Conservation (phyloP, 306 rosid species). For the Cicer yamashitae region DNA sequence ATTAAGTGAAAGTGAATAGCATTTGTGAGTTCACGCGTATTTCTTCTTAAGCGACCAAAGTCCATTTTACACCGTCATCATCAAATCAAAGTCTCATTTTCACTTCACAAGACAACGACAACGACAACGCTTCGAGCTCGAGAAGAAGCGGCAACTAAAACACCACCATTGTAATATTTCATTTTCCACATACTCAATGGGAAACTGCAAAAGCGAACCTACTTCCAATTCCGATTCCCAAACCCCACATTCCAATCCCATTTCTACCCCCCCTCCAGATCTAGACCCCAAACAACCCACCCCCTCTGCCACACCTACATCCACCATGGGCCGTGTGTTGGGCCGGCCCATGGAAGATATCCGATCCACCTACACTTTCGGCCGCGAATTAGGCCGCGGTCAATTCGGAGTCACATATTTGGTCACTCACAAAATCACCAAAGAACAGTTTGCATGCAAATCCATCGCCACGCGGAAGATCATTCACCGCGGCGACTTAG, state of each 20-base stretch:
- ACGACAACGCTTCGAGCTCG: not conserved
- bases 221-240: constrained; percentile 26
- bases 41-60: not conserved
- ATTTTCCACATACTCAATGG: constrained; percentile 39
- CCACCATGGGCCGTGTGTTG: constrained; percentile 71
- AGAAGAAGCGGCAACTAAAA: not conserved
- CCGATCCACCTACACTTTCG: constrained; percentile 72
- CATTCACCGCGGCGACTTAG: constrained; percentile 71
- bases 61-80: not conserved
- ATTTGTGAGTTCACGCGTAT: too few relatives aligned
- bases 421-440: constrained; percentile 72
- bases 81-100: not conserved
- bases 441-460: constrained; percentile 84
- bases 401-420: constrained; percentile 92
- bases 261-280: constrained; percentile 37
- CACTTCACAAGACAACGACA: not conserved
- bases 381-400: constrained; percentile 96
- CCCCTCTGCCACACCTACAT: not conserved
- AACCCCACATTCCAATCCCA: constrained; percentile 41
- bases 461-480: constrained; percentile 89
- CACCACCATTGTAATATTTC: not conserved
- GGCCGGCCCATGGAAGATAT: constrained; percentile 86
- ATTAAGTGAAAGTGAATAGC: too few relatives aligned
- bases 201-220: constrained; percentile 55
- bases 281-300: not conserved